Conservation (phyloP, 78 protist species). For the Speleostelium caveatum region DNA sequence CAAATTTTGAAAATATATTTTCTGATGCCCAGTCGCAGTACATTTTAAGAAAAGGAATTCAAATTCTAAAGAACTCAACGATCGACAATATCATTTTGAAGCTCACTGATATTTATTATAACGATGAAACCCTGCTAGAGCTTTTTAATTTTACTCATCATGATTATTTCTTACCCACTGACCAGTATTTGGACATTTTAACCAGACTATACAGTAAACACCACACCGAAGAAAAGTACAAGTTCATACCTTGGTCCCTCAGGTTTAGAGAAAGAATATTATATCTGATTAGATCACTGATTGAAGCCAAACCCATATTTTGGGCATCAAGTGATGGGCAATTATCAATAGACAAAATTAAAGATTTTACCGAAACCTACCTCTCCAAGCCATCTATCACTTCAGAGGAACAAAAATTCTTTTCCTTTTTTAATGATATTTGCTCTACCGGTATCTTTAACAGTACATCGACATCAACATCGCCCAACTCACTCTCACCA, state of each 20-base stretch:
- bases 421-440: not conserved
- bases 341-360: not conserved
- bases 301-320: slow-evolving; percentile 40
- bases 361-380: not conserved
- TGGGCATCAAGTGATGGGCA: slow-evolving; percentile 6
- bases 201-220: not conserved
- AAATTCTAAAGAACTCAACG: slow-evolving; percentile 46
- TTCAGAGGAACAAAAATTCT: not conserved
- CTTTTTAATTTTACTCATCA: slow-evolving; percentile 43
- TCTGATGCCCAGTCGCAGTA: slow-evolving; percentile 22
- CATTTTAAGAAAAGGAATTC: slow-evolving; percentile 39
- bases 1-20: slow-evolving; percentile 1
- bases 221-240: not conserved
- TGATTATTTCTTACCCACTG: slow-evolving; percentile 39
- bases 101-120: slow-evolving; percentile 30
- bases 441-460: not conserved
- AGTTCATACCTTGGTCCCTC: not conserved
- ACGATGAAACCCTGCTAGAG: slow-evolving; percentile 48
- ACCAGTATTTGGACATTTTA: not conserved
- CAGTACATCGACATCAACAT: not conserved
- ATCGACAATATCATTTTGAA: slow-evolving; percentile 24
- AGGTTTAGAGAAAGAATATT: slow-evolving; percentile 35
- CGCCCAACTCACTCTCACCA: not conserved
- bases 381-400: not conserved
- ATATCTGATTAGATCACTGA: slow-evolving; percentile 22